Evolutionary conservation across 164 flowering plant genomes (phyloP).

Genomic region (Vitis amurensis): DNA sequence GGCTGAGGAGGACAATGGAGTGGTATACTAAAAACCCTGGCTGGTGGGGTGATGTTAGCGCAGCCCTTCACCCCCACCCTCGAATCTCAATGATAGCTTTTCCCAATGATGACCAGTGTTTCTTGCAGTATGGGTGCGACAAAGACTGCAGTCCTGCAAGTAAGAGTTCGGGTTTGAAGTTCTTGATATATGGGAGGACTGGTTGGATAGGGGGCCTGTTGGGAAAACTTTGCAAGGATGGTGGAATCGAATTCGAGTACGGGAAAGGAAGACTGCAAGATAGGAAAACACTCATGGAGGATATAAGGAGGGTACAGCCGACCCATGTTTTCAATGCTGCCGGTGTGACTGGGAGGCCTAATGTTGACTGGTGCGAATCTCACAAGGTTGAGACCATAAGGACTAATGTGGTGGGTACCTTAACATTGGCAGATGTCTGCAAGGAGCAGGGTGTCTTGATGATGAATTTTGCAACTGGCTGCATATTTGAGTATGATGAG

Average conservation of each 20-base stretch:
- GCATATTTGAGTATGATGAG: constrained; percentile 25
- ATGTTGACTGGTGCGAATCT: constrained; percentile 29
- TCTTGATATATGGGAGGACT: constrained; percentile 24
- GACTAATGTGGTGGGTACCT: constrained; percentile 24
- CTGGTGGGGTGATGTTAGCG: constrained; percentile 28
- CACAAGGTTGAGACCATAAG: constrained; percentile 26
- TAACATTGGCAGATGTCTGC: constrained; percentile 25
- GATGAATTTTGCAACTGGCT: constrained; percentile 28
- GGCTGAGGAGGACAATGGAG: constrained; percentile 23
- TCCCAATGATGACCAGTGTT: constrained; percentile 3
- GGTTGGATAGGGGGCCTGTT: constrained; percentile 29
- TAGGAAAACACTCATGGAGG: constrained; percentile 4
- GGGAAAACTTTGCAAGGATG: constrained; percentile 14
- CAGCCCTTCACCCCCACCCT: constrained; percentile 24
- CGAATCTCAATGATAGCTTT: background rate
- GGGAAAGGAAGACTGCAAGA: constrained; percentile 22
- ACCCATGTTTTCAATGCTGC: constrained; percentile 32
- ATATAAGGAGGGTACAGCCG: constrained; percentile 12
- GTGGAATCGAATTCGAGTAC: constrained; percentile 17
- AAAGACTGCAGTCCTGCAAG: background rate
- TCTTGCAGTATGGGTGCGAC: background rate
- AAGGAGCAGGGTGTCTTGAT: constrained; percentile 14
- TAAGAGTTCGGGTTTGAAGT: constrained; percentile 5
- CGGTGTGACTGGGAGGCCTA: constrained; percentile 27
- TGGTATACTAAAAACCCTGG: constrained; percentile 25